These are phyloP conservation scores for Alternaria conjuncta DNA, from an alignment of 2,329 filamentous ascomycete genomes.

Conservation along the genomic window DNA sequence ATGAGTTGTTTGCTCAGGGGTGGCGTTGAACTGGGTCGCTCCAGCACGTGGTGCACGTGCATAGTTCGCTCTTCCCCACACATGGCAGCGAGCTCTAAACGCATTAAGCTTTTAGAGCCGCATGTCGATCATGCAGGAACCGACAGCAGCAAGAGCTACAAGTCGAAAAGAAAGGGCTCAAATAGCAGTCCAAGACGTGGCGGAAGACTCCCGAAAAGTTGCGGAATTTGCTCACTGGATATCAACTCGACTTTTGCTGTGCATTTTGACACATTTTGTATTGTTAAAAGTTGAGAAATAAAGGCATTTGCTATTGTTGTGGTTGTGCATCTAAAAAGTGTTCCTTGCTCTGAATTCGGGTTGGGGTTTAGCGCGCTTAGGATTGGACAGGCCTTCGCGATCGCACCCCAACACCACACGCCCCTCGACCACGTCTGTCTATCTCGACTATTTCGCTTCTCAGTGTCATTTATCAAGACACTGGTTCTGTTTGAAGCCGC, in stretches of 20 bases:
- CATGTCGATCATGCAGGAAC: slow-evolving; percentile 43
- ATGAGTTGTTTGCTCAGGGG: background rate
- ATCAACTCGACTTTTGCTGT: slow-evolving; percentile 3
- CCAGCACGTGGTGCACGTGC: slow-evolving; percentile 33
- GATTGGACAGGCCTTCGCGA: slow-evolving; percentile 21
- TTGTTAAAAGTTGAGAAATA: slow-evolving; percentile 13
- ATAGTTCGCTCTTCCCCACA: slow-evolving; percentile 36
- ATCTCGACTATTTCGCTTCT: slow-evolving; percentile 13
- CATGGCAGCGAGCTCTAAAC: slow-evolving; percentile 32
- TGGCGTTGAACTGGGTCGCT: background rate
- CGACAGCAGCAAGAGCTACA: slow-evolving; percentile 33
- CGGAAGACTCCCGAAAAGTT: slow-evolving; percentile 39
- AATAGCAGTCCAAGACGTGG: slow-evolving; percentile 14
- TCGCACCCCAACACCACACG: slow-evolving; percentile 29
- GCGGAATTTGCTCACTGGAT: slow-evolving; percentile 13
- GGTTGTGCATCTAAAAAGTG: slow-evolving; percentile 21
- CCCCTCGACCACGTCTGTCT: slow-evolving; percentile 25
- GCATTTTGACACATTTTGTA: background rate
- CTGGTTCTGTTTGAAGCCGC: slow-evolving; percentile 15
- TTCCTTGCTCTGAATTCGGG: slow-evolving; percentile 20
- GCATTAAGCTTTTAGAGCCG: slow-evolving; percentile 46
- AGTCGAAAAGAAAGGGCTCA: slow-evolving; percentile 17
- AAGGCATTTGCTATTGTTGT: slow-evolving; percentile 22
- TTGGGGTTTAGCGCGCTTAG: slow-evolving; percentile 17
- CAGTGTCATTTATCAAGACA: slow-evolving; percentile 18